Conservation (phyloP, 306 rosid genomes). For the Lotus japonicus region DNA sequence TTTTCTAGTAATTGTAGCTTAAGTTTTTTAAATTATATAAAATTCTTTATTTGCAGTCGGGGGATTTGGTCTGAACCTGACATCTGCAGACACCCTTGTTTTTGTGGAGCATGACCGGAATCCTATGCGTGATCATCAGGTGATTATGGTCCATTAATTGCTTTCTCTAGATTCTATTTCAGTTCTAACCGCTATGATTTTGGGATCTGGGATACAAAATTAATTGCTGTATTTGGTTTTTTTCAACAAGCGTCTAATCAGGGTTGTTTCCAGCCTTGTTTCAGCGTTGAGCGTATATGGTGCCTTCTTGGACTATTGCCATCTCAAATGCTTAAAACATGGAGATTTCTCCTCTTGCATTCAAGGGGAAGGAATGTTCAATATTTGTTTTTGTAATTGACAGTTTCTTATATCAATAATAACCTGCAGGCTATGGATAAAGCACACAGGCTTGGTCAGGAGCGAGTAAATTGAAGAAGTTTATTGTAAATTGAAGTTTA, state of each 20-base stretch:
- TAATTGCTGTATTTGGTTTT: not conserved
- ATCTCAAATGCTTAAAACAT: not conserved
- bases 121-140: slow-evolving; percentile 99
- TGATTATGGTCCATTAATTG: slow-evolving; percentile 21
- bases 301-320: not conserved
- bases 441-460: slow-evolving; percentile 98
- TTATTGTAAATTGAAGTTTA: too few relatives aligned
- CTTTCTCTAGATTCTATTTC: slow-evolving; percentile 10
- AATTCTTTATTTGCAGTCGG: slow-evolving; percentile 60
- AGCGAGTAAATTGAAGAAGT: too few relatives aligned
- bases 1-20: not conserved
- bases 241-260: not conserved
- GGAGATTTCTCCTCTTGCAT: not conserved
- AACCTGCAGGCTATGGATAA: slow-evolving; percentile 92
- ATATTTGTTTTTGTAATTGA: not conserved
- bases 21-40: not conserved
- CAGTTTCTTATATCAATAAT: slow-evolving; percentile 1
- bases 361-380: not conserved
- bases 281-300: not conserved
- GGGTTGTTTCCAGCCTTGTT: not conserved
- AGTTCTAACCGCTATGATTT: not conserved
- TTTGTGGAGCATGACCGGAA: slow-evolving; percentile 99
- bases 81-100: slow-evolving; percentile 91
- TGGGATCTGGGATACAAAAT: slow-evolving; percentile 5
- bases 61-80: slow-evolving; percentile 94